Evolutionary conservation across 208 protist species (phyloP).

Genomic region (Naegleria lovaniensis): DNA sequence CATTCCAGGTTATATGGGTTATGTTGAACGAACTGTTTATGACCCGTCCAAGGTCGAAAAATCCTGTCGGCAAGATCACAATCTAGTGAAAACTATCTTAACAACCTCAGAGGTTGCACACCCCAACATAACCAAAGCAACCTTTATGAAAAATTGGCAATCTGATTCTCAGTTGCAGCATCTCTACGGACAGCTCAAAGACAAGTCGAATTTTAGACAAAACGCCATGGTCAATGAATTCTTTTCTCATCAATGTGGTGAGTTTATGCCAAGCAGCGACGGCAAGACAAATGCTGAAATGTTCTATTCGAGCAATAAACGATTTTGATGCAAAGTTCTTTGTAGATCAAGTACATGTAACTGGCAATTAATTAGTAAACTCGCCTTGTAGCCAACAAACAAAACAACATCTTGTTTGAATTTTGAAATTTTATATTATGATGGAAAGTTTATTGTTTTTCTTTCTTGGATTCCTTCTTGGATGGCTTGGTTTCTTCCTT

Average conservation of each 20-base stretch:
- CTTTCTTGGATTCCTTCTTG: not conserved
- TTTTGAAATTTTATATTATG: not conserved
- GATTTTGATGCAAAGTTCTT: not conserved
- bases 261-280: not conserved
- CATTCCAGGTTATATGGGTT: not conserved
- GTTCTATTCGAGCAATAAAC: not conserved
- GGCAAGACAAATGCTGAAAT: not conserved
- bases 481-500: not conserved
- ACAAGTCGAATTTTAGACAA: not conserved
- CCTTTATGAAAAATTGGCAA: not conserved
- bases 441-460: not conserved
- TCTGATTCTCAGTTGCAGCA: not conserved
- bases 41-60: not conserved
- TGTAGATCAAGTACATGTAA: not conserved
- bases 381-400: too few species aligned
- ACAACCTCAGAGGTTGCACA: not conserved
- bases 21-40: not conserved
- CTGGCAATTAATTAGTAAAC: too few species aligned
- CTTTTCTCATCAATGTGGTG: not conserved
- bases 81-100: not conserved
- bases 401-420: not conserved
- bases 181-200: not conserved
- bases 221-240: not conserved
- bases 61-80: not conserved
- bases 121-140: not conserved